Evolutionary conservation across 2,329 filamentous ascomycete species (phyloP).

Genomic region (Eutypella sp.): DNA sequence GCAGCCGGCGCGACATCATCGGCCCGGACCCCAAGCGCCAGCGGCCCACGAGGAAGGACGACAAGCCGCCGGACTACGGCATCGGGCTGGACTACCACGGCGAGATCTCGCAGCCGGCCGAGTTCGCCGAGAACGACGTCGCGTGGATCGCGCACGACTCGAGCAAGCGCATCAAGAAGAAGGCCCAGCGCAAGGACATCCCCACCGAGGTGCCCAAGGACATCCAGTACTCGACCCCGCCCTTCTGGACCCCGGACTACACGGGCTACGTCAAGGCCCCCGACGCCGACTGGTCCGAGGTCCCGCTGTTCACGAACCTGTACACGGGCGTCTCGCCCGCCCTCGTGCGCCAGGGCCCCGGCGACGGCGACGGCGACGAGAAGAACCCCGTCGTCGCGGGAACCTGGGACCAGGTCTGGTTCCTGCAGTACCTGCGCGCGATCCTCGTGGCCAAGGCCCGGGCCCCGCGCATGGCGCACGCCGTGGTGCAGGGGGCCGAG

Average conservation of each 20-base stretch:
- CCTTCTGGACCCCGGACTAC: conserved; percentile 5
- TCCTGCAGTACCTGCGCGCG: conserved; percentile 1
- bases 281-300: conserved; percentile 1
- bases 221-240: not conserved
- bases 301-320: conserved; percentile 3
- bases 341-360: not conserved
- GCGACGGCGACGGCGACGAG: not conserved
- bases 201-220: not conserved
- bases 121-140: not conserved
- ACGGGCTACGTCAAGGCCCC: conserved; percentile 2
- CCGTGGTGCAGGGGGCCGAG: not conserved
- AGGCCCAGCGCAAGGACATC: not conserved
- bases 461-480: conserved; percentile 1
- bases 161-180: not conserved
- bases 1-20: not conserved
- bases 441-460: conserved; percentile 1
- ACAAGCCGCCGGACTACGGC: not conserved
- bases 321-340: conserved; percentile 3
- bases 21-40: not conserved
- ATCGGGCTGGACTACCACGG: conserved; percentile 4
- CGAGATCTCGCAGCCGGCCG: conserved; percentile 1
- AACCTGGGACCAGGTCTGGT: conserved; percentile 3
- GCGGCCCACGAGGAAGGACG: not conserved
- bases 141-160: conserved; percentile 3
- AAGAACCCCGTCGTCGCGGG: not conserved